phyloP scores from a whole-genome alignment of 2,329 filamentous ascomycete species.

The Fusarium avenaceum region DNA sequence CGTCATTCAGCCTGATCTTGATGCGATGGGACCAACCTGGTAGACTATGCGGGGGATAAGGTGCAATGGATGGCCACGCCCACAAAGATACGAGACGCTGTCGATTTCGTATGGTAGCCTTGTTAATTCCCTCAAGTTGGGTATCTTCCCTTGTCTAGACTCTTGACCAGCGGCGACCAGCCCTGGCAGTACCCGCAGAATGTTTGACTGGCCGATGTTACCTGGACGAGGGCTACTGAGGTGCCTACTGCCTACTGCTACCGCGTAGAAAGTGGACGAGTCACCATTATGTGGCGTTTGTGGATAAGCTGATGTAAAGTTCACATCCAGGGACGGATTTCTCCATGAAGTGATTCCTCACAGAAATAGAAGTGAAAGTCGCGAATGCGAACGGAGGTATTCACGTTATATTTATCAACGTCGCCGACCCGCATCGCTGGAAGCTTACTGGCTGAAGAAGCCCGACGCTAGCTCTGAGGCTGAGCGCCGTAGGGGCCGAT shows the following conservation, averaged over 20 bases:
- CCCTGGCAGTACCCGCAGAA: slow-evolving; percentile 35
- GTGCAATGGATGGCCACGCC: slow-evolving; percentile 6
- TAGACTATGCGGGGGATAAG: slow-evolving; percentile 26
- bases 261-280: slow-evolving; percentile 5
- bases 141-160: slow-evolving; percentile 24
- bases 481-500: slow-evolving; percentile 9
- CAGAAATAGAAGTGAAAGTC: slow-evolving; percentile 9
- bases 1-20: slow-evolving; percentile 38
- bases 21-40: slow-evolving; percentile 8
- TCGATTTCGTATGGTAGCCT: slow-evolving; percentile 38
- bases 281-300: slow-evolving; percentile 18
- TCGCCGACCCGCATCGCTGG: background rate
- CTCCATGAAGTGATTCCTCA: slow-evolving; percentile 23
- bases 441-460: slow-evolving; percentile 10
- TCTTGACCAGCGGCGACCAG: slow-evolving; percentile 12
- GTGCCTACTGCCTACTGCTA: background rate
- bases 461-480: slow-evolving; percentile 24
- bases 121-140: slow-evolving; percentile 38
- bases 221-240: slow-evolving; percentile 16
- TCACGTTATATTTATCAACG: slow-evolving; percentile 34
- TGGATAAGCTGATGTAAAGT: background rate
- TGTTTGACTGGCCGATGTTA: slow-evolving; percentile 32
- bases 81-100: slow-evolving; percentile 36
- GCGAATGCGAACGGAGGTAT: slow-evolving; percentile 30
- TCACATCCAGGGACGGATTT: slow-evolving; percentile 11